Evolutionary conservation across 441 rosid species (phyloP).

Genomic region (Arabidopsis lyrata): DNA sequence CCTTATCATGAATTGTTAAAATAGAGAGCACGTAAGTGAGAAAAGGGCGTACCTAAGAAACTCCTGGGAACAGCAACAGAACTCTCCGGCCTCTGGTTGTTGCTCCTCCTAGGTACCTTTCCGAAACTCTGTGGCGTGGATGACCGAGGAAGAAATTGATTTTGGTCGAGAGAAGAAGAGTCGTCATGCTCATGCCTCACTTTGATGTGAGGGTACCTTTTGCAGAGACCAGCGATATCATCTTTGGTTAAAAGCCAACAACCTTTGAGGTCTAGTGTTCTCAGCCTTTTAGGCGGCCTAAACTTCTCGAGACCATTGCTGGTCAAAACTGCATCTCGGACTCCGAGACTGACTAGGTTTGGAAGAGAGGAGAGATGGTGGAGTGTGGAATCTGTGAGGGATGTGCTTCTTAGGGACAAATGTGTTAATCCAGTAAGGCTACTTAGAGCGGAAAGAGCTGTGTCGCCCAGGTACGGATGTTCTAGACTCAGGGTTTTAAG

Average conservation of each 20-base stretch:
- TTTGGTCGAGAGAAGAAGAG: conserved; percentile 43
- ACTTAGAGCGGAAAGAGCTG: conserved; percentile 56
- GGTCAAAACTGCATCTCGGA: conserved; percentile 81
- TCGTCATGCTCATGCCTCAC: conserved; percentile 60
- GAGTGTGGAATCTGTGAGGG: conserved; percentile 74
- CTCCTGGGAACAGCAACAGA: conserved; percentile 44
- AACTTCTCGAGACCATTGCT: conserved; percentile 62
- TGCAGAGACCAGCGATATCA: conserved; percentile 55
- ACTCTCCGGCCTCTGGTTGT: conserved; percentile 48
- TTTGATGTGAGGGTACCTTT: conserved; percentile 60
- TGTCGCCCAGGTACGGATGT: conserved; percentile 66
- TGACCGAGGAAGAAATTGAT: conserved; percentile 35
- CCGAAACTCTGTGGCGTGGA: conserved; percentile 39
- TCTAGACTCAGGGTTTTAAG: conserved; percentile 80
- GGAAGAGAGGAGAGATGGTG: conserved; percentile 63
- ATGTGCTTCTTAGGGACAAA: conserved; percentile 64
- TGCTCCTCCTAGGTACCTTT: conserved; percentile 20
- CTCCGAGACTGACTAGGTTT: conserved; percentile 61
- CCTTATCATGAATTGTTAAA: not conserved
- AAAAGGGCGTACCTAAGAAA: conserved; percentile 55
- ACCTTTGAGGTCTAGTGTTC: conserved; percentile 76
- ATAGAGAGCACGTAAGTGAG: conserved; percentile 2
- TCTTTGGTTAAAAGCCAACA: conserved; percentile 88
- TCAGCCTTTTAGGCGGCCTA: conserved; percentile 60
- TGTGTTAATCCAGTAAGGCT: conserved; percentile 58